These are phyloP conservation scores for Kluyveromyces siamensis DNA, from an alignment of 805 yeast genomes.

Conservation along the genomic window DNA sequence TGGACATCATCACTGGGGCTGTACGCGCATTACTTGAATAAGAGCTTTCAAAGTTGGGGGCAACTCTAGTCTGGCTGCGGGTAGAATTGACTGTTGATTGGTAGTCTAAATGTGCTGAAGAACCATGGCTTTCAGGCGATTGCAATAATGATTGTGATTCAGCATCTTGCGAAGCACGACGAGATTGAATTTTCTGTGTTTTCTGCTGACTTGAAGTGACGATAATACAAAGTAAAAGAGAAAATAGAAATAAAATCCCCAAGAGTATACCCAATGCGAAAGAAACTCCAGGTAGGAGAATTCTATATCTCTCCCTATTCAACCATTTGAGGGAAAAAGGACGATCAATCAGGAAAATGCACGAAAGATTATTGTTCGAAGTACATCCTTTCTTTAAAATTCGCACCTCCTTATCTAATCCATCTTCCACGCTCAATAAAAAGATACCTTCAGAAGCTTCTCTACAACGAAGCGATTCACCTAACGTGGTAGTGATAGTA, in stretches of 20 bases:
- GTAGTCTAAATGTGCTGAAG: background rate
- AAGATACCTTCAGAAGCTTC: conserved; percentile 30
- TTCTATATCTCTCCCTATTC: conserved; percentile 39
- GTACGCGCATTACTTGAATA: conserved; percentile 2
- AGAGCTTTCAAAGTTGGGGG: conserved; percentile 2
- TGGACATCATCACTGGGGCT: background rate
- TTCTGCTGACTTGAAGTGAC: background rate
- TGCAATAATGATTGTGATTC: background rate
- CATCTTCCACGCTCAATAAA: conserved; percentile 37
- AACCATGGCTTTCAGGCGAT: background rate
- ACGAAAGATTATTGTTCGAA: conserved; percentile 30
- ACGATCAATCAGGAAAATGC: conserved; percentile 57
- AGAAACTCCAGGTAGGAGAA: conserved; percentile 61
- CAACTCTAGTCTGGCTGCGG: background rate
- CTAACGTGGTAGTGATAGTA: conserved; percentile 35
- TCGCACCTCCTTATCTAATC: conserved; percentile 48
- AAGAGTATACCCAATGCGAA: conserved; percentile 56
- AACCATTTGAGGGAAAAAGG: conserved; percentile 64
- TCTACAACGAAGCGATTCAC: conserved; percentile 36
- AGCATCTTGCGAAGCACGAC: background rate
- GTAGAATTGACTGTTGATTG: background rate
- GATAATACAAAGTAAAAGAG: conserved; percentile 5
- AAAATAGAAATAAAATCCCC: conserved; percentile 37
- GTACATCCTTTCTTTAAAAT: conserved; percentile 56
- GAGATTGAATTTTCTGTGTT: background rate